phyloP scores from a whole-genome alignment of 192 early-diverging fungal genomes.

The Cladochytrium replicatum region DNA sequence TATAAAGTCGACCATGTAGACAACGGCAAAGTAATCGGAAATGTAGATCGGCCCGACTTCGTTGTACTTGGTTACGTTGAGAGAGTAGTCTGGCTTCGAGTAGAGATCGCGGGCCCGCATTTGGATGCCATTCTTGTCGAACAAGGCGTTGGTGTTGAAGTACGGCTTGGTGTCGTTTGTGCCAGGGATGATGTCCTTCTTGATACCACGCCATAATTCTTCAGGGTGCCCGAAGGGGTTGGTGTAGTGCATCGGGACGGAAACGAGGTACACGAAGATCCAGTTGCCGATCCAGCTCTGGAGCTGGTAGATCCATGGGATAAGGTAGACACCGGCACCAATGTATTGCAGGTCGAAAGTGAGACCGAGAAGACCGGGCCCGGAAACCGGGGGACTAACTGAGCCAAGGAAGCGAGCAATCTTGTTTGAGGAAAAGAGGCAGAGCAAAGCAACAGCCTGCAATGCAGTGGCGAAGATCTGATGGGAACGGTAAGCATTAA shows the following conservation, averaged over 20 bases:
- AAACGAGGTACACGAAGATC: no score
- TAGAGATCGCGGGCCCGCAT: background rate
- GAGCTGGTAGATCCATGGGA: background rate
- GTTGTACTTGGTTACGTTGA: conserved; percentile 6
- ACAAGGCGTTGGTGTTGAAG: conserved; percentile 7
- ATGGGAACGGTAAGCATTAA: no score
- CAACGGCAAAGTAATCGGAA: conserved; percentile 16
- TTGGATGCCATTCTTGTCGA: conserved; percentile 16
- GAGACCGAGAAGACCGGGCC: conserved; percentile 3
- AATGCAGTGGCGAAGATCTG: conserved; percentile 25
- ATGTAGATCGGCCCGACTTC: conserved; percentile 15
- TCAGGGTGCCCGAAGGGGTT: no score
- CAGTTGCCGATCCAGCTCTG: no score
- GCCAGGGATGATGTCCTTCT: no score
- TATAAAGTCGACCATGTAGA: conserved; percentile 22
- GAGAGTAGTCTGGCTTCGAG: conserved; percentile 6
- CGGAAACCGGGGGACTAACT: conserved; percentile 5
- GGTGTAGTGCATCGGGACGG: no score
- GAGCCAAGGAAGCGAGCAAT: conserved; percentile 3
- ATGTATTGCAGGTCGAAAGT: conserved; percentile 7
- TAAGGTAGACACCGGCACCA: conserved; percentile 15
- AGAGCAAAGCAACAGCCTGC: conserved; percentile 17
- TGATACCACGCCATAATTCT: no score
- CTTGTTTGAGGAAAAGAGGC: conserved; percentile 9
- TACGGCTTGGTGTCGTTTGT: conserved; percentile 2